phyloP scores from a whole-genome alignment of 2,329 filamentous ascomycete genomes.

The Diaporthe sp. region DNA sequence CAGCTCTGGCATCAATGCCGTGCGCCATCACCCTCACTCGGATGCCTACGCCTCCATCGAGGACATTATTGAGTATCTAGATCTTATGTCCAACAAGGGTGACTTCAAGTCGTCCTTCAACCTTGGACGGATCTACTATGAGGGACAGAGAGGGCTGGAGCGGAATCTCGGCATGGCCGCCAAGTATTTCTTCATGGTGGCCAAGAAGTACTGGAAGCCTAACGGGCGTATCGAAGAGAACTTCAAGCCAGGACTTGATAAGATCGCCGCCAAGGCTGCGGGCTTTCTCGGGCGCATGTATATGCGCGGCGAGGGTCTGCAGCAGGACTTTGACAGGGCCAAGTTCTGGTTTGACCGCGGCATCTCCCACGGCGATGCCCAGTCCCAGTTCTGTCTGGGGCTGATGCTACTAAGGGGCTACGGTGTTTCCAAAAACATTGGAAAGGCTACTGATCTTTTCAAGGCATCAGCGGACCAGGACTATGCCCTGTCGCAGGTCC shows the following conservation, averaged over 20 bases:
- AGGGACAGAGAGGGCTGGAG: conserved; percentile 81
- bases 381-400: conserved; percentile 87
- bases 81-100: conserved; percentile 89
- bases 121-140: conserved; percentile 87
- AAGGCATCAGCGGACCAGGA: conserved; percentile 85
- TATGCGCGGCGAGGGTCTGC: conserved; percentile 84
- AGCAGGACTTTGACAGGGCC: conserved; percentile 81
- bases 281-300: conserved; percentile 92
- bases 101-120: conserved; percentile 89
- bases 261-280: conserved; percentile 83
- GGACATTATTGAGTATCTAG: conserved; percentile 93
- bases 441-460: conserved; percentile 80
- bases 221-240: conserved; percentile 81
- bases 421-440: conserved; percentile 74
- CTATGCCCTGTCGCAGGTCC: conserved; percentile 81
- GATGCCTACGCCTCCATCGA: conserved; percentile 88
- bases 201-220: conserved; percentile 82
- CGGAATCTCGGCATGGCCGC: conserved; percentile 79
- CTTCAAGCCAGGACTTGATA: conserved; percentile 77
- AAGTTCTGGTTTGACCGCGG: conserved; percentile 87
- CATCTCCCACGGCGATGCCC: conserved; percentile 77
- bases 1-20: conserved; percentile 86
- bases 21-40: conserved; percentile 77
- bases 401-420: conserved; percentile 85
- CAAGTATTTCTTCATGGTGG: conserved; percentile 83